Evolutionary conservation across 1,284 basidiomycete species (phyloP), one percentile per base, ranked within the genome.

Genomic region (Puccinia horiana): DNA sequence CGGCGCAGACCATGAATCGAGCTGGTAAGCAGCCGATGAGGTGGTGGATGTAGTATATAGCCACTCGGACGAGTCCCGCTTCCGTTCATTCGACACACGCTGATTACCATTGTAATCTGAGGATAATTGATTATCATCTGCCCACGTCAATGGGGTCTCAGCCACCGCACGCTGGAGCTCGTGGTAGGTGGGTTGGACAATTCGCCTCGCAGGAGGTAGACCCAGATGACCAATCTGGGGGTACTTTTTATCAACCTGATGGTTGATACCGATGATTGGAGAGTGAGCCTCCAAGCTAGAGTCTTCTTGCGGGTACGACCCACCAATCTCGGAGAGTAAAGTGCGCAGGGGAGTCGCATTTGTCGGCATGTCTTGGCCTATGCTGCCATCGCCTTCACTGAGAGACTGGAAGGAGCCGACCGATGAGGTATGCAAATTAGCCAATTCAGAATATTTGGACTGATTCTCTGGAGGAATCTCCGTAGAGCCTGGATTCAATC

Each of bases 141-240:
- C 80, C 80, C 80, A 82, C 9, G 20, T 69, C 44, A 82, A 29
- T 49, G 80, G 73, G 29, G 54, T 54, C 32, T 76, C 80, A 9
- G 80, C 80, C 26, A 82, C 80, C 35, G 72, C 80, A 47, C 52
- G 26, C 56, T 82, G 80, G 29, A 82, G 65, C 47, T 82, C 72
- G 58, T 37, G 61, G 54, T 82, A 82, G n/a, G 61, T 76, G 11
- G 56, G 18, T 26, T 76, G 70, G 35, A 44, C 52, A 6, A 56
- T 61, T 16, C 61, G 44, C 37, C 16, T 49, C 18, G 29, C 20
- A 32, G 65, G 37, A 9, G 65, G 42, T 20, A 23, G 29, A 42
- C 52, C 49, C 5, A n/a, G 26, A 18, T 52, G 44, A 20, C 18
- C 9, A 11, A 52, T 49, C 23, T 32, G 1, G 47, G 20, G 29